These are phyloP conservation scores for Microcyclosporella mali DNA, from an alignment of 2,329 filamentous ascomycete species.

Conservation along the genomic window DNA sequence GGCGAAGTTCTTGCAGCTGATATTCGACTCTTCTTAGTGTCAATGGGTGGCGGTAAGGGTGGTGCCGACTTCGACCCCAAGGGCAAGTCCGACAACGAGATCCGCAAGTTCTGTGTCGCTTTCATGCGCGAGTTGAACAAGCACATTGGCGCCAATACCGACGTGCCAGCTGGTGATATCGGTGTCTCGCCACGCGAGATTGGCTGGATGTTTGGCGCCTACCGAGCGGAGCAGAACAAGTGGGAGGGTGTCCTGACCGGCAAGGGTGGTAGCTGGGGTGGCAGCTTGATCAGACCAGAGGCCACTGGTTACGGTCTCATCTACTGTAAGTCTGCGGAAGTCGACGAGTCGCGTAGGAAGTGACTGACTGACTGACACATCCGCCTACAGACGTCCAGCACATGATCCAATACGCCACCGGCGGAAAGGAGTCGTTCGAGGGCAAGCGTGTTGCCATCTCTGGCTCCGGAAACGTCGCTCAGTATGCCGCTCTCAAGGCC, in stretches of 20 bases:
- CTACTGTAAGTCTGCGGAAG: slow-evolving; percentile 54
- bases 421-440: slow-evolving; percentile 72
- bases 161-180: slow-evolving; percentile 95
- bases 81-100: slow-evolving; percentile 95
- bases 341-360: background rate
- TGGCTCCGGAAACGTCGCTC: slow-evolving; percentile 94
- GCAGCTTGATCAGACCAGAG: slow-evolving; percentile 88
- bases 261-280: slow-evolving; percentile 91
- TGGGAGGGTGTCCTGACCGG: slow-evolving; percentile 97
- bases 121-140: slow-evolving; percentile 96
- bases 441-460: slow-evolving; percentile 95
- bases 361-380: slow-evolving; percentile 8
- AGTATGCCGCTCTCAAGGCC: slow-evolving; percentile 92
- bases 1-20: background rate
- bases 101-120: slow-evolving; percentile 89
- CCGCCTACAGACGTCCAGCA: slow-evolving; percentile 63
- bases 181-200: slow-evolving; percentile 89
- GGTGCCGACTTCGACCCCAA: slow-evolving; percentile 97
- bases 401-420: slow-evolving; percentile 82
- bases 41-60: slow-evolving; percentile 96
- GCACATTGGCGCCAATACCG: slow-evolving; percentile 93
- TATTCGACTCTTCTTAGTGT: slow-evolving; percentile 47
- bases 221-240: slow-evolving; percentile 78
- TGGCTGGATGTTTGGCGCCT: slow-evolving; percentile 89
- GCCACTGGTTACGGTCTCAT: slow-evolving; percentile 94